Percentiles rank a stretch among this genome's conserved stretches.
phyloP scores from a whole-genome alignment of 768 basidiomycete genomes.

The Cystofilobasidium capitatum region DNA sequence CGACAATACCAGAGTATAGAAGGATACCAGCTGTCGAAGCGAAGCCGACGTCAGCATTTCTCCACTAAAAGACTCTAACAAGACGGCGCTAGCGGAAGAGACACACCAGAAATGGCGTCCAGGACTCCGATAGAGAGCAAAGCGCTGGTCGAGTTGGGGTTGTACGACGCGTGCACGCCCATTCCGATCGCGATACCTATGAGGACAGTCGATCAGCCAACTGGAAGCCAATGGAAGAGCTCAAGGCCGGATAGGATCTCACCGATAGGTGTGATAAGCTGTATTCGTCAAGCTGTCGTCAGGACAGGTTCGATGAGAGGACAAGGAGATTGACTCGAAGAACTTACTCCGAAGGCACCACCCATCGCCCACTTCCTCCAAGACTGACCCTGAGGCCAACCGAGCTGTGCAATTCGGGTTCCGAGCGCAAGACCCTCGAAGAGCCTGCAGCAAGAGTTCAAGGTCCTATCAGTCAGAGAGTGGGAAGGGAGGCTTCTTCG shows the following conservation, averaged over 20 bases:
- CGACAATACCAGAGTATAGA: background rate
- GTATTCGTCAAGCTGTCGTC: too few relatives aligned
- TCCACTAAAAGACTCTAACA: background rate
- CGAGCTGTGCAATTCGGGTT: conserved; percentile 32
- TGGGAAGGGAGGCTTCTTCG: background rate
- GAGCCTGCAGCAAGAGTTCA: conserved; percentile 9
- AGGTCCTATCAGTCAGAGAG: background rate
- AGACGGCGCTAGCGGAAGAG: conserved; percentile 26
- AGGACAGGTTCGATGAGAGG: background rate
- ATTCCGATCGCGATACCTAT: conserved; percentile 36
- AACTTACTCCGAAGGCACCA: conserved; percentile 19
- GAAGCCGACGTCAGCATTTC: background rate
- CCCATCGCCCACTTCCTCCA: conserved; percentile 31
- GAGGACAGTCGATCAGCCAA: too few relatives aligned
- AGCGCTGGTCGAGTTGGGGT: conserved; percentile 32
- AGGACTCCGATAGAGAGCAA: conserved; percentile 37
- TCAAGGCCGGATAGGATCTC: too few relatives aligned
- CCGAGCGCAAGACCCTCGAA: conserved; percentile 37
- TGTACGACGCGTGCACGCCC: conserved; percentile 35
- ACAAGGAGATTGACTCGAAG: conserved; percentile 8
- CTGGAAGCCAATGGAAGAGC: too few relatives aligned
- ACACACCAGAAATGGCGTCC: conserved; percentile 35
- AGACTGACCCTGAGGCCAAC: conserved; percentile 10
- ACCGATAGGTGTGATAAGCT: conserved; percentile 37
- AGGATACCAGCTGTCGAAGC: background rate